These are phyloP conservation scores for Schizophyllum commune DNA, from an alignment of 1,284 basidiomycete species.

Conservation along the genomic window DNA sequence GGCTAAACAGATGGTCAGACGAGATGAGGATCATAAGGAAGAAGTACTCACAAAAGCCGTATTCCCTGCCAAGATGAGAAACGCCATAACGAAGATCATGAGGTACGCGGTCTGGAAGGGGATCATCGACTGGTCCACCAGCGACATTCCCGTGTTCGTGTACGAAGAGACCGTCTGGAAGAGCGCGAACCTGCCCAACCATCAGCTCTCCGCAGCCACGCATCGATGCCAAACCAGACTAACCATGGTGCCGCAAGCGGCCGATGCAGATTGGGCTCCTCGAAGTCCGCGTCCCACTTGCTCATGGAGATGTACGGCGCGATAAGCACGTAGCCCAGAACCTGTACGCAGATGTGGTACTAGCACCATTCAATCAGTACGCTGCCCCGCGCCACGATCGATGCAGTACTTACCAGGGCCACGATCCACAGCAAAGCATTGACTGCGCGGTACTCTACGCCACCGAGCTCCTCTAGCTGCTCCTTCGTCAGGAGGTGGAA, in stretches of 20 bases:
- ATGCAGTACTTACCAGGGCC: slow-evolving; percentile 47
- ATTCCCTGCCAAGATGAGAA: slow-evolving; percentile 84
- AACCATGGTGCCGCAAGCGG: slow-evolving; percentile 56
- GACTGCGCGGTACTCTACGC: slow-evolving; percentile 90
- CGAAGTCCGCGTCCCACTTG: slow-evolving; percentile 49
- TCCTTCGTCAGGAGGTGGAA: slow-evolving; percentile 77
- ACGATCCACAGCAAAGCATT: slow-evolving; percentile 76
- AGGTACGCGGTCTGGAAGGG: slow-evolving; percentile 84
- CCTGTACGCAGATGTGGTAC: slow-evolving; percentile 70
- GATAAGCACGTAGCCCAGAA: slow-evolving; percentile 64
- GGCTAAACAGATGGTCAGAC: slow-evolving; percentile 36
- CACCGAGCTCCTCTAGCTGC: slow-evolving; percentile 87
- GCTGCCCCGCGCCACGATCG: slow-evolving; percentile 12
- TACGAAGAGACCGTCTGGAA: slow-evolving; percentile 87
- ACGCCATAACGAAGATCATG: slow-evolving; percentile 59
- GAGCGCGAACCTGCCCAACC: slow-evolving; percentile 62
- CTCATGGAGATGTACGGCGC: slow-evolving; percentile 65
- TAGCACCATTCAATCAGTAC: slow-evolving; percentile 21
- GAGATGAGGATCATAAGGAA: background rate
- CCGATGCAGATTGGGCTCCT: slow-evolving; percentile 44
- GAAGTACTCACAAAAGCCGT: slow-evolving; percentile 74
- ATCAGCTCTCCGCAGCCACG: background rate
- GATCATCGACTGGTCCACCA: slow-evolving; percentile 87
- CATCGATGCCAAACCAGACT: slow-evolving; percentile 2
- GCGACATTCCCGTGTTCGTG: slow-evolving; percentile 84